Evolutionary conservation across 768 basidiomycete genomes (phyloP).

Genomic region (Boletus sensibilis): DNA sequence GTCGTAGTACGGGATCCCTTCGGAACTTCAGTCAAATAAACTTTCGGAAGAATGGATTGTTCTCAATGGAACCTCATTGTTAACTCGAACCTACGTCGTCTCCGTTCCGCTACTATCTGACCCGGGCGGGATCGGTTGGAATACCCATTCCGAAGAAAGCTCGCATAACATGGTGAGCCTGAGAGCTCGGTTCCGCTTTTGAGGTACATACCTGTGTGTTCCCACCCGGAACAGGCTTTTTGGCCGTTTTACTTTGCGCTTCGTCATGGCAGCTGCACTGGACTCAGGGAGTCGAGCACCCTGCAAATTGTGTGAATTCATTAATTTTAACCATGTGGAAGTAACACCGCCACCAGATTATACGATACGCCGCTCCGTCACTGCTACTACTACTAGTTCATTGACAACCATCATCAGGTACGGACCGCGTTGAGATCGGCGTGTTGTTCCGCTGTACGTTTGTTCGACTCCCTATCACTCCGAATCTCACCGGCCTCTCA

Average conservation of each 20-base stretch:
- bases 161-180: background rate
- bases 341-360: background rate
- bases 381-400: background rate
- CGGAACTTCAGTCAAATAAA: slow-evolving; percentile 1
- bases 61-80: background rate
- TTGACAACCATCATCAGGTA: slow-evolving; percentile 3
- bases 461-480: slow-evolving; percentile 5
- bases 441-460: slow-evolving; percentile 10
- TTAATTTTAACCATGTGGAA: slow-evolving; percentile 1
- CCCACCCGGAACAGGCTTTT: background rate
- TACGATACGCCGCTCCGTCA: background rate
- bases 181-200: background rate
- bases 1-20: no score
- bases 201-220: background rate
- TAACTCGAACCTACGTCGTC: background rate
- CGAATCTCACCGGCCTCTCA: slow-evolving; percentile 1
- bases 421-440: background rate
- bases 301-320: background rate
- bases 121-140: background rate
- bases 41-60: background rate
- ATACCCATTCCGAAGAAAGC: background rate
- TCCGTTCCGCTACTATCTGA: no score
- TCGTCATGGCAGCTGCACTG: background rate
- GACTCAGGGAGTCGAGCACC: background rate
- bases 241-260: background rate